phyloP scores from a whole-genome alignment of 768 basidiomycete species.

The Lactifluus subvellereus region DNA sequence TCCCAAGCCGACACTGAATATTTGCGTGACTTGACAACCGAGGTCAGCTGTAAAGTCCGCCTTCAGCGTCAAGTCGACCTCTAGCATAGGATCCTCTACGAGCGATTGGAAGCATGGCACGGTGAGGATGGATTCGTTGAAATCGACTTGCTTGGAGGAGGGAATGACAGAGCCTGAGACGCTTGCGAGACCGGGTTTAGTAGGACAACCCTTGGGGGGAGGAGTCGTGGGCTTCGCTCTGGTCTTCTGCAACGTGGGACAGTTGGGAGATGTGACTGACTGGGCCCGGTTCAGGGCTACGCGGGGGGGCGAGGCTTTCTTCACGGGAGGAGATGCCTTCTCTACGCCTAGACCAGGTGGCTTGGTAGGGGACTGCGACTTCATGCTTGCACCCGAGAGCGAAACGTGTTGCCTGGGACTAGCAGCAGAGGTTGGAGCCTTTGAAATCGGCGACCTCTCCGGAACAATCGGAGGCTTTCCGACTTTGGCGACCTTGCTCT shows the following conservation, averaged over 20 bases:
- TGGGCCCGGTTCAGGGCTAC: neutral
- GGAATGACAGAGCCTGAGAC: neutral
- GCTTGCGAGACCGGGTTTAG: neutral
- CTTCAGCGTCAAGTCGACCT: neutral
- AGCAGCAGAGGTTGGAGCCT: neutral
- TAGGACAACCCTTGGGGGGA: neutral
- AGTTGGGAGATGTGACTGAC: neutral
- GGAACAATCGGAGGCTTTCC: neutral
- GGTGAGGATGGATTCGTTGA: neutral
- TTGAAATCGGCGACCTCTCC: neutral
- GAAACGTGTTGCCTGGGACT: neutral
- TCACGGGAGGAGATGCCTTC: neutral
- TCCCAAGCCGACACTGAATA: conserved; percentile 2
- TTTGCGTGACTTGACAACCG: neutral
- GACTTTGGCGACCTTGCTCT: conserved; percentile 1
- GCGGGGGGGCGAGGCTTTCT: neutral
- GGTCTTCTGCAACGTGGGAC: neutral
- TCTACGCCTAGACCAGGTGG: neutral
- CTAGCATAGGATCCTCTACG: neutral
- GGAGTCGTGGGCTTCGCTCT: neutral
- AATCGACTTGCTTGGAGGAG: neutral
- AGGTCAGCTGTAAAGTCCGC: neutral
- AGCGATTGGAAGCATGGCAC: conserved; percentile 7
- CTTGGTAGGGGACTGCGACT: neutral
- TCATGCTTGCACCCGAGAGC: neutral